These are phyloP conservation scores for Hemisphaericaspora xylanilytica DNA, from an alignment of 1,139 yeast genomes.

Conservation along the genomic window DNA sequence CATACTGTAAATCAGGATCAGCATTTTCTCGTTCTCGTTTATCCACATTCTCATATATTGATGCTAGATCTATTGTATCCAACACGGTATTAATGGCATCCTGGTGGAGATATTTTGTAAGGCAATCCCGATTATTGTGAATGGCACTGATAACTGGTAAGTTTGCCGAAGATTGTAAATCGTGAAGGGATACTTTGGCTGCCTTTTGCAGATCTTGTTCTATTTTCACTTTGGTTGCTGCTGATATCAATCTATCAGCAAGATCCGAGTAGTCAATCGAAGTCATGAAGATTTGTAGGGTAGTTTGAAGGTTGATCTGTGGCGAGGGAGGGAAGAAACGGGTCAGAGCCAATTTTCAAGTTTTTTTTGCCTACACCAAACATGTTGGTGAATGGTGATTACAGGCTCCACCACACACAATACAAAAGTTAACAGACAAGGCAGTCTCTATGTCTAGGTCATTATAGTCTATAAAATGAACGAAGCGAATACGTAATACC, in stretches of 20 bases:
- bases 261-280: constrained; percentile 8
- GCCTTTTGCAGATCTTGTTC: constrained; percentile 3
- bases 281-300: constrained; percentile 2
- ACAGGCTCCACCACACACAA: too few relatives aligned
- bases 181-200: not conserved
- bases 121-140: constrained; percentile 6
- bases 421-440: too few relatives aligned
- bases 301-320: too few relatives aligned
- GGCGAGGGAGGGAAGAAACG: too few relatives aligned
- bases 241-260: constrained; percentile 8
- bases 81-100: constrained; percentile 11
- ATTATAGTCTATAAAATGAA: too few relatives aligned
- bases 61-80: constrained; percentile 32
- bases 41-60: constrained; percentile 39
- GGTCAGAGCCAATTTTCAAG: too few relatives aligned
- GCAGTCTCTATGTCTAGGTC: too few relatives aligned
- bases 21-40: constrained; percentile 19
- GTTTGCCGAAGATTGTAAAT: not conserved
- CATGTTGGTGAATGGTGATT: too few relatives aligned
- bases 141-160: constrained; percentile 10
- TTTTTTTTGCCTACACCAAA: too few relatives aligned
- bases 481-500: too few relatives aligned
- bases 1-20: constrained; percentile 38
- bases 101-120: constrained; percentile 9
- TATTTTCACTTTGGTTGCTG: constrained; percentile 7